Conservation (phyloP, 2,329 filamentous ascomycete species). For the Exophiala sp. region DNA sequence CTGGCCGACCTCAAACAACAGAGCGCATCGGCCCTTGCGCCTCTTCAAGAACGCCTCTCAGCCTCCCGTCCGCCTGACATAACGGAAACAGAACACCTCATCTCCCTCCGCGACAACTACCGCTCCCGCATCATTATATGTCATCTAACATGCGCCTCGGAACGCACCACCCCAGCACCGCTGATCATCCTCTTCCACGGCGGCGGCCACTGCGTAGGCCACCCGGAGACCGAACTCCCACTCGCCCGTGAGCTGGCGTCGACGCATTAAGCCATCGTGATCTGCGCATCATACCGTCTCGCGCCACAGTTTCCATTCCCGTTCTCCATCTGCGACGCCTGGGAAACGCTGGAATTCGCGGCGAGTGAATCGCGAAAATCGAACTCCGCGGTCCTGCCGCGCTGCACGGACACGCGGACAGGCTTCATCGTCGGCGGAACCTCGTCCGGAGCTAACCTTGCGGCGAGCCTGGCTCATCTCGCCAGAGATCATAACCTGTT, state of each 20-base stretch:
- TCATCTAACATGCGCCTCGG: constrained; percentile 5
- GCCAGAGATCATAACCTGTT: constrained; percentile 41
- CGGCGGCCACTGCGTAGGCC: constrained; percentile 29
- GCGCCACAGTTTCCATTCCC: constrained; percentile 49
- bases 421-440: constrained; percentile 51
- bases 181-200: constrained; percentile 29
- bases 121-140: constrained; percentile 15
- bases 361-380: constrained; percentile 24
- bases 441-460: constrained; percentile 46
- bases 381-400: constrained; percentile 33
- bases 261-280: constrained; percentile 26
- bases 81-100: constrained; percentile 13
- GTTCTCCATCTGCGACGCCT: constrained; percentile 42
- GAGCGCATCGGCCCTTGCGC: background rate
- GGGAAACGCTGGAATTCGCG: constrained; percentile 47
- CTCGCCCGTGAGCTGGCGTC: constrained; percentile 23
- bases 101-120: constrained; percentile 15
- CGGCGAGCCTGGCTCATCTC: constrained; percentile 39
- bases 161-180: constrained; percentile 12
- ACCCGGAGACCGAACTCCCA: constrained; percentile 23
- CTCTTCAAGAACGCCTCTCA: constrained; percentile 4
- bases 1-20: constrained; percentile 13
- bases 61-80: constrained; percentile 11
- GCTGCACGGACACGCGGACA: constrained; percentile 39
- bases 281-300: constrained; percentile 34